These are phyloP conservation scores for Emergomyces orientalis DNA, from an alignment of 2,329 filamentous ascomycete genomes.

Conservation along the genomic window DNA sequence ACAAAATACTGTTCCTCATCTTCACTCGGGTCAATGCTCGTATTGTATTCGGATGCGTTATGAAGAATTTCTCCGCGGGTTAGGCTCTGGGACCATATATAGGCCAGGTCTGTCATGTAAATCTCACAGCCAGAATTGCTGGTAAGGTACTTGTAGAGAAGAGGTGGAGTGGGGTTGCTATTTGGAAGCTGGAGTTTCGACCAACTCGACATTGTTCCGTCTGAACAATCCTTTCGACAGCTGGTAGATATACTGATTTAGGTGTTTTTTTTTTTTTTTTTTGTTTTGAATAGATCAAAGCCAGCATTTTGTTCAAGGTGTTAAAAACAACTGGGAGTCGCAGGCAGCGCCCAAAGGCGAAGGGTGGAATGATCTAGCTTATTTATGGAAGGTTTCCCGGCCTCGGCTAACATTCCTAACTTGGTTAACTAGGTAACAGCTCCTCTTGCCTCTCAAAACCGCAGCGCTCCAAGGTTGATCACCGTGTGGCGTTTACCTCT, in stretches of 20 bases:
- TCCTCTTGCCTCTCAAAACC: not conserved
- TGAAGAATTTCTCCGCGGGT: slow-evolving; percentile 38
- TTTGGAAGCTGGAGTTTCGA: slow-evolving; percentile 24
- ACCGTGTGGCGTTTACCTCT: not conserved
- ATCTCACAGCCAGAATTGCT: slow-evolving; percentile 40
- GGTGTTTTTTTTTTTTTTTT: not conserved
- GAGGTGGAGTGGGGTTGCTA: slow-evolving; percentile 23
- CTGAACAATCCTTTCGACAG: not conserved
- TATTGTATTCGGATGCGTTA: slow-evolving; percentile 40
- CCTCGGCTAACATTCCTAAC: slow-evolving; percentile 8
- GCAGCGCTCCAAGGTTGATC: no score
- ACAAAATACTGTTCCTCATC: slow-evolving; percentile 47
- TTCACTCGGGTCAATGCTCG: slow-evolving; percentile 53
- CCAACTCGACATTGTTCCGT: slow-evolving; percentile 22
- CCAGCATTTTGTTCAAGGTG: not conserved
- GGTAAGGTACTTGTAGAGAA: slow-evolving; percentile 32
- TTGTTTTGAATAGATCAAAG: not conserved
- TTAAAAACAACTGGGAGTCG: not conserved
- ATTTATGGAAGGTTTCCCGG: slow-evolving; percentile 6
- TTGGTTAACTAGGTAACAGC: not conserved
- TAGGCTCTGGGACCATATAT: slow-evolving; percentile 48
- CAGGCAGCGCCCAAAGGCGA: not conserved
- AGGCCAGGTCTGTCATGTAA: slow-evolving; percentile 49
- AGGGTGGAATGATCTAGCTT: not conserved
- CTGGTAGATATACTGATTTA: not conserved